Conservation (phyloP, 441 rosid species). For the Populus hybrid region DNA sequence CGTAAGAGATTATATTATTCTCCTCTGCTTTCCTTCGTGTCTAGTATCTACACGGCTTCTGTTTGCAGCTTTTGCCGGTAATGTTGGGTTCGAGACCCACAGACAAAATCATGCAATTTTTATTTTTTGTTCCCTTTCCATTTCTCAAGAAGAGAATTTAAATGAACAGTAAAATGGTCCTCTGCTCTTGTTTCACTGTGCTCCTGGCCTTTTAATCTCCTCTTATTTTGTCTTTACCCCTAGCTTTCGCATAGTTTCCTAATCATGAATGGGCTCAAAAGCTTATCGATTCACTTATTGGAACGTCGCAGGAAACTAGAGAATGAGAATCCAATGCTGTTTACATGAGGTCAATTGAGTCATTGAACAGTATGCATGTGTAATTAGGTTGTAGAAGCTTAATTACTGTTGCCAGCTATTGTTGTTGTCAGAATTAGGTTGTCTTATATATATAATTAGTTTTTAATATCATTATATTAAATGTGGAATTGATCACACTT, state of each 20-base stretch:
- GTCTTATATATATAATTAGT: no score
- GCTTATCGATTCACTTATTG: not conserved
- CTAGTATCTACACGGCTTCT: conserved; percentile 69
- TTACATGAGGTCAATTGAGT: not conserved
- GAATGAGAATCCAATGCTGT: not conserved
- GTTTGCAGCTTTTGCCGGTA: conserved; percentile 91
- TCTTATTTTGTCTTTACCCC: not conserved
- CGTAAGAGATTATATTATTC: not conserved
- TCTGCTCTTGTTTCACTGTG: not conserved
- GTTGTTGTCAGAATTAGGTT: no score
- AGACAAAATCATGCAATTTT: conserved; percentile 40
- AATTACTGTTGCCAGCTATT: not conserved
- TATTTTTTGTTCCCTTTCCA: conserved; percentile 17
- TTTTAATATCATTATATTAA: not conserved
- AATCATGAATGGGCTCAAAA: not conserved
- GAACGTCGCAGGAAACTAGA: not conserved
- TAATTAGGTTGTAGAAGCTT: not conserved
- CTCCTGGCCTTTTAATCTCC: not conserved
- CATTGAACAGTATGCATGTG: not conserved
- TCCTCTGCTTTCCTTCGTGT: conserved; percentile 10
- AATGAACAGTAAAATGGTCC: conserved; percentile 17
- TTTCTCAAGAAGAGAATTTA: conserved; percentile 12
- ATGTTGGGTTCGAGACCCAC: conserved; percentile 32
- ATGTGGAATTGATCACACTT: not conserved
- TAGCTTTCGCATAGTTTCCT: not conserved